Evolutionary conservation across 768 basidiomycete species (phyloP).

Genomic region (Coprinopsis cinerea): DNA sequence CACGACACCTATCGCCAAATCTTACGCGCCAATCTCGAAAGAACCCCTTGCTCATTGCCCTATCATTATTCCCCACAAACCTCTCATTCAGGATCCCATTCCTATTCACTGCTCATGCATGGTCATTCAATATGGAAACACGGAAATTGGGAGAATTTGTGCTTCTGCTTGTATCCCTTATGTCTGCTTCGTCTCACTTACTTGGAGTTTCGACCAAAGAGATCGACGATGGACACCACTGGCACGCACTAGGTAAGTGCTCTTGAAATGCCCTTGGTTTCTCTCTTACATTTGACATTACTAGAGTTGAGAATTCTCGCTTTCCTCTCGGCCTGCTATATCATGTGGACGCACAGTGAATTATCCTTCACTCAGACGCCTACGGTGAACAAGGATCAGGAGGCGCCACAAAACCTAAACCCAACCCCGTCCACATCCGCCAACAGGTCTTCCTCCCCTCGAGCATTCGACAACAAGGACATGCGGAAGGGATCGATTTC

Average conservation of each 20-base stretch:
- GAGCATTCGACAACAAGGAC: conserved; percentile 40
- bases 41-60: conserved; percentile 21
- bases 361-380: no score
- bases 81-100: conserved; percentile 40
- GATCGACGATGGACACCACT: conserved; percentile 22
- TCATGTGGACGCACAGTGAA: conserved; percentile 52
- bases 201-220: conserved; percentile 21
- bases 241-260: conserved; percentile 47
- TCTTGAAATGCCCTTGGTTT: neutral
- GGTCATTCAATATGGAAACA: conserved; percentile 53
- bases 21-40: conserved; percentile 39
- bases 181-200: conserved; percentile 45
- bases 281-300: no score
- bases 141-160: conserved; percentile 59
- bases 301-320: conserved; percentile 56
- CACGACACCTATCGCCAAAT: conserved; percentile 38
- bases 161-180: conserved; percentile 57
- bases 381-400: no score
- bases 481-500: conserved; percentile 29
- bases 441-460: conserved; percentile 35
- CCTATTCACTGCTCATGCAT: conserved; percentile 33
- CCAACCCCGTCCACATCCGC: conserved; percentile 10
- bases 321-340: conserved; percentile 51
- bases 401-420: conserved; percentile 8
- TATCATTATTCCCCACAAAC: conserved; percentile 42